Base-by-base conservation (phyloP, 1,284 basidiomycete genomes). In the Microbotryum scabiosae region DNA sequence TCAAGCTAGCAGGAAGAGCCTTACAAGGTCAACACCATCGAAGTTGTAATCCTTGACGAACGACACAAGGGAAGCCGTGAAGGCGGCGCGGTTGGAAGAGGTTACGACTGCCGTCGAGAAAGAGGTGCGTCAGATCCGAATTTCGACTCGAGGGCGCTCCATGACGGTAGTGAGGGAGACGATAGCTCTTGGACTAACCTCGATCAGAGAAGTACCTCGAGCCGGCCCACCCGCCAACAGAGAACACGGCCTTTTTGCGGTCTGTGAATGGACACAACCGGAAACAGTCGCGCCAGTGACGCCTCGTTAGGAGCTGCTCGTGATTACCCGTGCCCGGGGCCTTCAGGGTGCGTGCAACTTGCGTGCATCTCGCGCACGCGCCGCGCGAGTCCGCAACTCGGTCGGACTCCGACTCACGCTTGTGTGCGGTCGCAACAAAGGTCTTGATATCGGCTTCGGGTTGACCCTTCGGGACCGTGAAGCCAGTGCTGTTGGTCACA, bases 11-110 rank as follows among this genome's bases (percentile, higher is more conserved):
- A 21, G 10, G 18, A 4, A 10, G 16, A 50, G 30, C 10, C 30
- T 16, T 45, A 41, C 60, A 18, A 91, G 82, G 74, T 92, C 89
- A 69, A 92, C 84, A n/a, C 91, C 90, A 71, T 91, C 89, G 10
- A 94, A 75, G 28, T 78, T 68, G 75, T 81, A 88, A 57, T 76
- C 61, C 6, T 77, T 70, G 75, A 87, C 88, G 14, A 80, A 64
- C 4, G 69, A 65, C 45, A 81, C 69, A 62, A 93, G 84, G 71
- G 84, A 86, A 23, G 73, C 68, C 45, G 80, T 82, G 59, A 93
- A 85, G 0, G 69, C 76, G 44, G 75, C 67, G 60, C 88, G 79
- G 63, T 73, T 79, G 23, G 74, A 63, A 0, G 76, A 61, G 7
- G 78, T 82, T 16, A 80, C 76, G 56, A 87, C 83, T 8, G 85